Percentiles rank a stretch among this genome's conserved stretches.
Evolutionary conservation across 2,329 filamentous ascomycete species (phyloP).

Genomic region (Colletotrichum tamarilloi): DNA sequence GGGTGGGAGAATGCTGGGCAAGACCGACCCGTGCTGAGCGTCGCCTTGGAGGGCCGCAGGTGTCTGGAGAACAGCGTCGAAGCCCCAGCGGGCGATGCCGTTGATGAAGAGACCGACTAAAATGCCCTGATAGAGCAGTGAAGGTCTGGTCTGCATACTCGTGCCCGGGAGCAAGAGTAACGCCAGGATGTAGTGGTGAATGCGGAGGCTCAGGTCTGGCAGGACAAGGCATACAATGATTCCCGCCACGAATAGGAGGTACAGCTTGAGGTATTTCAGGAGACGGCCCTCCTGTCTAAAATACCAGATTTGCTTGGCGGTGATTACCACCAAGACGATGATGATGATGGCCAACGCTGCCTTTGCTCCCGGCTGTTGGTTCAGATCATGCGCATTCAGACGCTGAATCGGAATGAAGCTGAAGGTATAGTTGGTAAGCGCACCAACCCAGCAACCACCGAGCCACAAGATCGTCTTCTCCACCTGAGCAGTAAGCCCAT

Average conservation of each 20-base stretch:
- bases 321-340: constrained; percentile 74
- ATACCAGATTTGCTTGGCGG: constrained; percentile 82
- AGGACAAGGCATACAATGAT: constrained; percentile 78
- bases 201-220: constrained; percentile 83
- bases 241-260: constrained; percentile 73
- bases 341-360: constrained; percentile 84
- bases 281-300: constrained; percentile 88
- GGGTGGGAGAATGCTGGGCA: constrained; percentile 65
- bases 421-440: constrained; percentile 94
- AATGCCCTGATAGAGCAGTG: constrained; percentile 88
- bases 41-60: constrained; percentile 77
- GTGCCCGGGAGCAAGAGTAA: constrained; percentile 90
- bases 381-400: constrained; percentile 89
- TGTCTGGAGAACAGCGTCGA: constrained; percentile 89
- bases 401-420: constrained; percentile 93
- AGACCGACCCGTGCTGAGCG: constrained; percentile 69
- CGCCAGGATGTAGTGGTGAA: constrained; percentile 95
- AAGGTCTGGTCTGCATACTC: constrained; percentile 85
- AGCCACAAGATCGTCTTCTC: constrained; percentile 94
- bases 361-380: constrained; percentile 89
- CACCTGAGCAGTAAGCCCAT: constrained; percentile 80
- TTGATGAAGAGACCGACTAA: constrained; percentile 94
- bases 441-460: constrained; percentile 89
- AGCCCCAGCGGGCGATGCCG: constrained; percentile 93
- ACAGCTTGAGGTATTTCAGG: constrained; percentile 80